These are phyloP conservation scores for Eurotiales sp. DNA, from an alignment of 2,329 filamentous ascomycete genomes.

Conservation along the genomic window DNA sequence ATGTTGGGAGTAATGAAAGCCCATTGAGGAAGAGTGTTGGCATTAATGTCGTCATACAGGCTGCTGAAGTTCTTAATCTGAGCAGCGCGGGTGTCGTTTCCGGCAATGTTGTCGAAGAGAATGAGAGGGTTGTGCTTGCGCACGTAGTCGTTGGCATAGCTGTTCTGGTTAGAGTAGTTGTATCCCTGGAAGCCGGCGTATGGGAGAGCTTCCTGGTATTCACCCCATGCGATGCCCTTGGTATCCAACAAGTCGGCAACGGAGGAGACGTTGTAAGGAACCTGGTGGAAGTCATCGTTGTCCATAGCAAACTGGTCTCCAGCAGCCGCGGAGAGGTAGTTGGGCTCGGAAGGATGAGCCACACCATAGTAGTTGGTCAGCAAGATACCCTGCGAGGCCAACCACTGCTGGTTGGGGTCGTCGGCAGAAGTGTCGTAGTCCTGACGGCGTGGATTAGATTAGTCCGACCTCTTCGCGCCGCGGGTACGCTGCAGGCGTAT, in stretches of 20 bases:
- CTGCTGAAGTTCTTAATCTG: slow-evolving; percentile 70
- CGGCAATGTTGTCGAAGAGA: slow-evolving; percentile 62
- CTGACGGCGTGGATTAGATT: slow-evolving; percentile 30
- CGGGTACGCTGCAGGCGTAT: background rate
- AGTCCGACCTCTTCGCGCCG: slow-evolving; percentile 31
- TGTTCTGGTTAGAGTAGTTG: slow-evolving; percentile 61
- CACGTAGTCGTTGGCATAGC: slow-evolving; percentile 69
- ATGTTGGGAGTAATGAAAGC: slow-evolving; percentile 51
- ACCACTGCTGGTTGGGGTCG: slow-evolving; percentile 45
- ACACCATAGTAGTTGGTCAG: slow-evolving; percentile 59
- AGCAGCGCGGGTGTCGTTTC: slow-evolving; percentile 56
- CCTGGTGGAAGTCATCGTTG: slow-evolving; percentile 60
- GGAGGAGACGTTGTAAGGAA: slow-evolving; percentile 62
- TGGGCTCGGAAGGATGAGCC: slow-evolving; percentile 72
- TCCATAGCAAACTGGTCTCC: slow-evolving; percentile 72
- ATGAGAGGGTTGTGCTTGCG: slow-evolving; percentile 73
- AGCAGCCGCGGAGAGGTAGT: slow-evolving; percentile 65
- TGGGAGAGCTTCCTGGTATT: slow-evolving; percentile 76
- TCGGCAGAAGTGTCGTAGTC: slow-evolving; percentile 61
- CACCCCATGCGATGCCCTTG: slow-evolving; percentile 62
- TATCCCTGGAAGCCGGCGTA: slow-evolving; percentile 68
- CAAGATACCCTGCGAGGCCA: slow-evolving; percentile 52
- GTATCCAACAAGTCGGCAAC: slow-evolving; percentile 65
- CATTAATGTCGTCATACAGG: slow-evolving; percentile 65
- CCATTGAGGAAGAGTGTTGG: slow-evolving; percentile 65